phyloP scores from a whole-genome alignment of 2,329 filamentous ascomycete genomes.

The Leptosphaerulina australis region DNA sequence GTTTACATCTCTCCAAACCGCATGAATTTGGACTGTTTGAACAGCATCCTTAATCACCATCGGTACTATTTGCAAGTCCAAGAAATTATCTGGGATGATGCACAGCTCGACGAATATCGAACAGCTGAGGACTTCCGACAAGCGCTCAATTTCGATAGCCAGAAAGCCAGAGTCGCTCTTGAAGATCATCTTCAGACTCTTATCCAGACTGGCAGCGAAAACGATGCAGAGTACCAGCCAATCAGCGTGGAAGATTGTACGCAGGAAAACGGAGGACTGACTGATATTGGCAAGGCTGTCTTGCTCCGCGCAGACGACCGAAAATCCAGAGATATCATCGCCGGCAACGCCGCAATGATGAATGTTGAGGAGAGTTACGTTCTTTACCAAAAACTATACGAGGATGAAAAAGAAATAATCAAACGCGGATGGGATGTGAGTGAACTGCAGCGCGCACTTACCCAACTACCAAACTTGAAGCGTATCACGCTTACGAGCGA shows the following conservation, averaged over 20 bases:
- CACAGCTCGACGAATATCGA: conserved; percentile 31
- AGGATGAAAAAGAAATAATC: conserved; percentile 43
- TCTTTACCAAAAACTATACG: conserved; percentile 43
- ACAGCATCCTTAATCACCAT: conserved; percentile 47
- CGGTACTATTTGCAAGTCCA: conserved; percentile 37
- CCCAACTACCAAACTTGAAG: conserved; percentile 45
- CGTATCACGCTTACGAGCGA: conserved; percentile 51
- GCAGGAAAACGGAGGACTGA: conserved; percentile 7
- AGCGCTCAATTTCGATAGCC: neutral
- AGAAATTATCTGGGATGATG: conserved; percentile 53
- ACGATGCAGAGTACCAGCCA: conserved; percentile 6
- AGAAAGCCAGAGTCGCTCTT: neutral
- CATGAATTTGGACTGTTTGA: conserved; percentile 48
- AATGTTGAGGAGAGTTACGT: conserved; percentile 31
- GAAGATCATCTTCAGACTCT: conserved; percentile 6
- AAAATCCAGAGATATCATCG: conserved; percentile 23
- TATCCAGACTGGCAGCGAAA: neutral
- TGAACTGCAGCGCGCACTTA: conserved; percentile 44
- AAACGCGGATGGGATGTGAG: conserved; percentile 33
- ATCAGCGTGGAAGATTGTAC: conserved; percentile 2
- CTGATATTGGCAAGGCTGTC: conserved; percentile 24
- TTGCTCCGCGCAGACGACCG: conserved; percentile 22
- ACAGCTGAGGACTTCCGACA: conserved; percentile 18
- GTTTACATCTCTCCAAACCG: conserved; percentile 53
- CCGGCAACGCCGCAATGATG: conserved; percentile 23